A percentile compares a stretch with the other conserved stretches of the same genome.
Evolutionary conservation across 164 flowering plant genomes (phyloP).

Genomic region (Nymphaea thermarum): DNA sequence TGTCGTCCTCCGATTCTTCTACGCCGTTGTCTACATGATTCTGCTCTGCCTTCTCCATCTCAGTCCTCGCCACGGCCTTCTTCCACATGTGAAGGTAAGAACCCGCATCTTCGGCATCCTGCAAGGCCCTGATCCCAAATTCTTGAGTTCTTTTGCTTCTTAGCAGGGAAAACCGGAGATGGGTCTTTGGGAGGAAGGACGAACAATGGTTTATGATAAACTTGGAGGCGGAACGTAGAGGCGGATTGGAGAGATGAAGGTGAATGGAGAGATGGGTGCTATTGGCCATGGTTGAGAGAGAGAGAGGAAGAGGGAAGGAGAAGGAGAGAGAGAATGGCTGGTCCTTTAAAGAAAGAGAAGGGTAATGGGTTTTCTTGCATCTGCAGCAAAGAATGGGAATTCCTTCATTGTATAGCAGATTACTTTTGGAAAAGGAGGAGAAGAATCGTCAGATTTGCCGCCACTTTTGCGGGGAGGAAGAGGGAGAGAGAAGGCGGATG

Average conservation of each 20-base stretch:
- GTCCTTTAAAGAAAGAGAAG: background rate
- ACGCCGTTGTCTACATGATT: background rate
- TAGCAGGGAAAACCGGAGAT: background rate
- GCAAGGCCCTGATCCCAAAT: constrained; percentile 21
- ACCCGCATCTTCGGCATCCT: constrained; percentile 10
- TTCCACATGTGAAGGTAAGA: constrained; percentile 88
- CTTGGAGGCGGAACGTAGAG: constrained; percentile 1
- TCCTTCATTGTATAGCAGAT: background rate
- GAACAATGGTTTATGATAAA: constrained; percentile 2
- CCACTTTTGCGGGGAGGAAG: background rate
- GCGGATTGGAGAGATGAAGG: constrained; percentile 15
- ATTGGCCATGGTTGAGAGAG: constrained; percentile 5
- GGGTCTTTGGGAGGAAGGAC: background rate
- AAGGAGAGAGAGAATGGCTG: background rate
- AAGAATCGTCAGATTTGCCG: background rate
- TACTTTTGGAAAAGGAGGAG: background rate
- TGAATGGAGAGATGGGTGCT: constrained; percentile 11
- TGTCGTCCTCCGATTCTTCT: constrained; percentile 7
- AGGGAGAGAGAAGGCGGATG: background rate
- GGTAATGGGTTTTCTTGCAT: constrained; percentile 1
- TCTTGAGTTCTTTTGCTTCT: background rate
- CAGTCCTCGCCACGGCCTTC: constrained; percentile 48
- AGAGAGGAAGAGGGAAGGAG: constrained; percentile 2
- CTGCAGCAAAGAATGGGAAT: constrained; percentile 7
- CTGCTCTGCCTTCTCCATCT: constrained; percentile 35